phyloP scores from a whole-genome alignment of 2,329 filamentous ascomycete genomes.

The Lasiodiplodia theobromae region DNA sequence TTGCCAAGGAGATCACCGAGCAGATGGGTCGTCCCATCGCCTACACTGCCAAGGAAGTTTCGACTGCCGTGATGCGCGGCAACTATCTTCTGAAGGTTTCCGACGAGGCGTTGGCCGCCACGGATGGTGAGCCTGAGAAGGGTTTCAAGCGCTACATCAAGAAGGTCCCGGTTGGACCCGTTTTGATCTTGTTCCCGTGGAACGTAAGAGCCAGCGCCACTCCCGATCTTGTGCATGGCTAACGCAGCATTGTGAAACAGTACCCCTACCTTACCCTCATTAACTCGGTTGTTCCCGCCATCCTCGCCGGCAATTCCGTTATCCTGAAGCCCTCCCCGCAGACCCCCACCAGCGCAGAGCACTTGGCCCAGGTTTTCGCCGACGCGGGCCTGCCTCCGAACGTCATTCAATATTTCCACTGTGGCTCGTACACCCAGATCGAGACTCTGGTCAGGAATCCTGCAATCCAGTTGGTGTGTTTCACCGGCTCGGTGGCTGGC shows the following conservation, averaged over 20 bases:
- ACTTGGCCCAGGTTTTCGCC: slow-evolving; percentile 75
- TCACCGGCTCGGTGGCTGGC: slow-evolving; percentile 86
- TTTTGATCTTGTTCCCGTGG: slow-evolving; percentile 92
- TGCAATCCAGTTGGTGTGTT: slow-evolving; percentile 82
- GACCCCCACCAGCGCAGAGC: slow-evolving; percentile 90
- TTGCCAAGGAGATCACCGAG: slow-evolving; percentile 84
- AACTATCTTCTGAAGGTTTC: slow-evolving; percentile 88
- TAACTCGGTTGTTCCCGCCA: slow-evolving; percentile 90
- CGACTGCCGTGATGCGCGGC: slow-evolving; percentile 83
- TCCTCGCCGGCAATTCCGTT: slow-evolving; percentile 87
- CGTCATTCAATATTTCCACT: slow-evolving; percentile 92
- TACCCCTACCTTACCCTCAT: slow-evolving; percentile 94
- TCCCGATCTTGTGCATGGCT: slow-evolving; percentile 34
- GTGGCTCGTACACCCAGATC: slow-evolving; percentile 77
- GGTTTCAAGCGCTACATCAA: slow-evolving; percentile 91
- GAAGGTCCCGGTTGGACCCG: slow-evolving; percentile 86
- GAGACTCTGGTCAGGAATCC: slow-evolving; percentile 80
- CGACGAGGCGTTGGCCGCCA: slow-evolving; percentile 78
- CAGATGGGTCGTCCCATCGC: slow-evolving; percentile 96
- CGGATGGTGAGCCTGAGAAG: slow-evolving; percentile 80
- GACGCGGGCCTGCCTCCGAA: slow-evolving; percentile 82
- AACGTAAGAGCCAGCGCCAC: slow-evolving; percentile 69
- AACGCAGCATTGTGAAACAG: slow-evolving; percentile 53
- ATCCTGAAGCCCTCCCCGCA: slow-evolving; percentile 96
- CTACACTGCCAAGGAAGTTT: slow-evolving; percentile 82